Evolutionary conservation across 164 flowering plant genomes (phyloP).

Genomic region (Berberis thunbergii): DNA sequence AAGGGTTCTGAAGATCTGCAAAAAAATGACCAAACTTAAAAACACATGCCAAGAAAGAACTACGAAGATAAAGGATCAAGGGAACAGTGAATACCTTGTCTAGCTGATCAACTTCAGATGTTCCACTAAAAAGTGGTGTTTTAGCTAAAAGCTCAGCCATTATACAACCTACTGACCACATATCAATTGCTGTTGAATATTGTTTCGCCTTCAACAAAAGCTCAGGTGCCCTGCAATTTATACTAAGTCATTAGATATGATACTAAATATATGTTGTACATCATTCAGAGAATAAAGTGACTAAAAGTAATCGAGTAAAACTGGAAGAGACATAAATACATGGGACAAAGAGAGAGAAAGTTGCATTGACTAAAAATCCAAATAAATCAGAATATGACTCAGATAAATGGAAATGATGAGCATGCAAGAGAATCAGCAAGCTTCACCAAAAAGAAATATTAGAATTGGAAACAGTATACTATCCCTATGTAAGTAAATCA

Average conservation of each 20-base stretch:
- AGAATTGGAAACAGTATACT: too few relatives aligned
- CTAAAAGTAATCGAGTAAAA: too few relatives aligned
- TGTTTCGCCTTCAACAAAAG: conserved; percentile 52
- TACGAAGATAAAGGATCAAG: background rate
- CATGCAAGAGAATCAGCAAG: too few relatives aligned
- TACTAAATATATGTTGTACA: background rate
- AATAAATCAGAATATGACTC: too few relatives aligned
- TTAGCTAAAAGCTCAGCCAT: conserved; percentile 67
- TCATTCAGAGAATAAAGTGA: background rate
- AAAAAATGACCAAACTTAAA: background rate
- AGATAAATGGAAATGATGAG: too few relatives aligned
- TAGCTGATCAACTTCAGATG: conserved; percentile 56
- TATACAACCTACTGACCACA: conserved; percentile 92
- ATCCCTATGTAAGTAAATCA: too few relatives aligned
- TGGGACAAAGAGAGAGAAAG: too few relatives aligned
- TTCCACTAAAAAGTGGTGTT: conserved; percentile 56
- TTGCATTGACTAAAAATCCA: too few relatives aligned
- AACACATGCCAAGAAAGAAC: background rate
- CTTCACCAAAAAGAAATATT: too few relatives aligned
- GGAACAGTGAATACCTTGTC: conserved; percentile 33
- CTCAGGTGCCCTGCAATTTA: conserved; percentile 65
- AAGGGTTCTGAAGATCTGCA: conserved; percentile 70
- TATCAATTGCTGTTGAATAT: conserved; percentile 75
- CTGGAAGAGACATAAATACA: too few relatives aligned
- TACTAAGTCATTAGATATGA: background rate